Conservation (phyloP, 2,329 filamentous ascomycete genomes). For the Ophiostoma triangulosporum region DNA sequence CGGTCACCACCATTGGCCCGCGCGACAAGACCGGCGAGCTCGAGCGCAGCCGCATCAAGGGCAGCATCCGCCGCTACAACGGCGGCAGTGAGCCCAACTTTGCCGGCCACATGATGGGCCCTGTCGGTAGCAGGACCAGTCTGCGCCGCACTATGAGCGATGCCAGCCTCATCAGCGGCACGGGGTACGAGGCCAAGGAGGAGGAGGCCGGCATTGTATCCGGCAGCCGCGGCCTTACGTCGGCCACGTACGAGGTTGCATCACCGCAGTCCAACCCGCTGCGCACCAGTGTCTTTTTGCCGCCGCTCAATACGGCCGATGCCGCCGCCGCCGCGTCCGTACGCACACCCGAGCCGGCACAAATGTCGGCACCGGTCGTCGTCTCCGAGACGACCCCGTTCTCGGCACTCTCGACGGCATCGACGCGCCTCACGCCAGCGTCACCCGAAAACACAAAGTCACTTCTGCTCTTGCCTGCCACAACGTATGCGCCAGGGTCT, state of each 20-base stretch:
- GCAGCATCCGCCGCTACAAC: constrained; percentile 28
- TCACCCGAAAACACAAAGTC: constrained; percentile 15
- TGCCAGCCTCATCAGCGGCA: constrained; percentile 19
- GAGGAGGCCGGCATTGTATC: constrained; percentile 19
- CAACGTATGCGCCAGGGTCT: constrained; percentile 28
- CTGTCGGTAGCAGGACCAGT: constrained; percentile 16
- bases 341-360: constrained; percentile 20
- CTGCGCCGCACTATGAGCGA: constrained; percentile 23
- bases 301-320: constrained; percentile 4
- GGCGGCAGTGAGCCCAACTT: constrained; percentile 17
- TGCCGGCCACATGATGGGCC: constrained; percentile 24
- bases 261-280: constrained; percentile 18
- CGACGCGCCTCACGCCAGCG: constrained; percentile 12
- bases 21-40: constrained; percentile 33
- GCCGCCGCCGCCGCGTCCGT: not conserved
- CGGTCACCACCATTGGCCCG: constrained; percentile 38
- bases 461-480: constrained; percentile 30
- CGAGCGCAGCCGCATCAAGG: constrained; percentile 30
- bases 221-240: constrained; percentile 13
- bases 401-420: constrained; percentile 1
- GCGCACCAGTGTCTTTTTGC: constrained; percentile 22
- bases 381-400: not conserved
- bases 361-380: constrained; percentile 15
- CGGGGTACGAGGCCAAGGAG: constrained; percentile 18
- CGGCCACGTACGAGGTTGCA: constrained; percentile 10